A percentile compares a stretch with the other conserved stretches of the same genome.
Conservation (phyloP, 345 rosid genomes). For the Ceriops zippeliana region DNA sequence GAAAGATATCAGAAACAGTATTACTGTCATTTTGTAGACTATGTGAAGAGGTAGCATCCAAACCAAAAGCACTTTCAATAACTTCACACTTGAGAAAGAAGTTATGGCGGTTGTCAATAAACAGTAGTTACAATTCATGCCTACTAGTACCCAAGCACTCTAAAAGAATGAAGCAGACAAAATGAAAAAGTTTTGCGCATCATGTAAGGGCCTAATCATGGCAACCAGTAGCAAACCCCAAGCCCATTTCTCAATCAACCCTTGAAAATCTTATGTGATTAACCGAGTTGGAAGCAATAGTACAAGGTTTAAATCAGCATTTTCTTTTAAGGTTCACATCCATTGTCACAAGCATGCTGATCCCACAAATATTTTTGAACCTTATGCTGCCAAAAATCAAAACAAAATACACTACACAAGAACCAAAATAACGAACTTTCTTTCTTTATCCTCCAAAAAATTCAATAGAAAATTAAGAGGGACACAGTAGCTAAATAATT, state of each 20-base stretch:
- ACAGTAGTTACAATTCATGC: neutral
- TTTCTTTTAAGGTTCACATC: too few species aligned
- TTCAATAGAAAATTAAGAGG: too few species aligned
- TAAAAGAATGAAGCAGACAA: neutral
- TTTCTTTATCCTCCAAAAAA: too few species aligned
- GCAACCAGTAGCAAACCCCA: neutral
- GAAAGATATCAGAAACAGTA: conserved; percentile 19
- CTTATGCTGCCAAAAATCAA: too few species aligned
- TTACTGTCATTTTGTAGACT: conserved; percentile 1
- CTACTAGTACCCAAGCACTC: neutral
- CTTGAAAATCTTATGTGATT: too few species aligned
- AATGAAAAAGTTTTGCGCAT: neutral
- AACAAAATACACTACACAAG: too few species aligned
- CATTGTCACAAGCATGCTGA: too few species aligned
- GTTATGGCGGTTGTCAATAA: neutral
- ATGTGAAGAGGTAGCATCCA: conserved; percentile 13
- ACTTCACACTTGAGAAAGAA: neutral
- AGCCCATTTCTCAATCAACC: too few species aligned
- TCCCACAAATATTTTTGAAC: too few species aligned
- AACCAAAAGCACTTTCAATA: conserved; percentile 7
- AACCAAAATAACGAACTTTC: too few species aligned
- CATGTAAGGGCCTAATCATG: neutral
- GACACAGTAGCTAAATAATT: neutral
- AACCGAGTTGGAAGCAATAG: too few species aligned
- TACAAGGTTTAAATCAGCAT: too few species aligned